Conservation (phyloP, 176 grass and related monocot genomes). For the Alopecurus myosuroides region DNA sequence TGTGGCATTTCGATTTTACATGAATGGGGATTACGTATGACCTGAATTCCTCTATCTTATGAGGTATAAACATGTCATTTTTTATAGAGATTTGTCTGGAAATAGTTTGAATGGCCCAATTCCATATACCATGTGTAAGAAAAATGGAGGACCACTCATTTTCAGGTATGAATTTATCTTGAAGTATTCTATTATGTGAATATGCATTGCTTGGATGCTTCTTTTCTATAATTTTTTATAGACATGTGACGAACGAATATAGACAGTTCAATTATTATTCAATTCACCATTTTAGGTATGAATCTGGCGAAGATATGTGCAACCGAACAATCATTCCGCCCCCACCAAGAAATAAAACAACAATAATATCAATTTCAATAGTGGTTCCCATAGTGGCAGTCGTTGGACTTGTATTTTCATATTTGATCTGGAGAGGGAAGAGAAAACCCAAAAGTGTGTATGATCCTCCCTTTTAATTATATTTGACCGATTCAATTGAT, state of each 20-base stretch:
- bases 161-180: background rate
- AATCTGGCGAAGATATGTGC: background rate
- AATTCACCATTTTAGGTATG: background rate
- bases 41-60: no score
- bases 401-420: background rate
- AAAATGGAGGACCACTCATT: background rate
- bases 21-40: background rate
- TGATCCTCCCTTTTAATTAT: background rate
- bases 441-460: background rate
- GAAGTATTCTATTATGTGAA: background rate
- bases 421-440: background rate
- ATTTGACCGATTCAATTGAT: background rate
- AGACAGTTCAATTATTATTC: no score
- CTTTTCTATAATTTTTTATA: background rate
- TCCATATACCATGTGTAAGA: background rate
- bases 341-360: background rate
- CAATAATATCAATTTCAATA: background rate
- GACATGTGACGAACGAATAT: no score
- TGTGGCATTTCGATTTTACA: background rate
- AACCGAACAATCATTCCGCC: background rate
- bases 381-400: background rate
- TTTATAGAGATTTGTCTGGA: background rate
- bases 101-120: background rate
- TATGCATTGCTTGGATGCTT: background rate
- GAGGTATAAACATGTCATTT: background rate